Base-by-base conservation (phyloP, 2,329 filamentous ascomycete genomes). In the Rutstroemia sp. region DNA sequence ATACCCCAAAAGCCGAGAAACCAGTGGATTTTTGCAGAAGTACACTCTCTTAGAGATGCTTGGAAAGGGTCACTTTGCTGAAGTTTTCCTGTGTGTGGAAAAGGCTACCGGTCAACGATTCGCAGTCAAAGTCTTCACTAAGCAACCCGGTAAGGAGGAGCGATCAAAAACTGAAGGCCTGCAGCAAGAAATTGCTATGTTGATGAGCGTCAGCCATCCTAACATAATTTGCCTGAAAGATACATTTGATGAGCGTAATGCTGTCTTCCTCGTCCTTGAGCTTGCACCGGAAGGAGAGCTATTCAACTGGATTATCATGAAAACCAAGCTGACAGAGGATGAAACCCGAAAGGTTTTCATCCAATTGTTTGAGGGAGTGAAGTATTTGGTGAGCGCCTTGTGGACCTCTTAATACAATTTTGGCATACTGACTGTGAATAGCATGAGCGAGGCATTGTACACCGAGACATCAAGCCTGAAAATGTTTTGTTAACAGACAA, bases 371-470 rank as follows among this genome's bases (percentile, higher is more conserved):
- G 86, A 95, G 61, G 94, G 90, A 21, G 80, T 97, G 61, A 97
- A 96, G 70, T 97, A 99, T 71, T 70, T 99, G 75, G 92, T 96
- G 78, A 73, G 84, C 72, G 25, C 19, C 27, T 34, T 16, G 38
- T 12, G 2, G 42, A 14, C 4, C 19, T 27, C 47, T 46, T 44
- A 4, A 30, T 25, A n/a, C n/a, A 17, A 5, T 16, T 16, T 17
- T n/a, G n/a, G 19, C 46, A 42, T 45, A 39, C 69, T 75, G 50
- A 76, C 58, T 39, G 38, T 45, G 9, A 57, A 36, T 59, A 96
- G 92, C 94, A 99, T 70, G 94, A 97, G 59, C 88, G 94, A 60
- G 95, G 94, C 66, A 95, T 99, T 70, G 92, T 97, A 5, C 94
- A 99, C 71, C 87, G 94, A 57, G 94, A 99, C 66, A 96, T 99